Conservation (phyloP, 306 rosid species). For the Hippophae tibetana region DNA sequence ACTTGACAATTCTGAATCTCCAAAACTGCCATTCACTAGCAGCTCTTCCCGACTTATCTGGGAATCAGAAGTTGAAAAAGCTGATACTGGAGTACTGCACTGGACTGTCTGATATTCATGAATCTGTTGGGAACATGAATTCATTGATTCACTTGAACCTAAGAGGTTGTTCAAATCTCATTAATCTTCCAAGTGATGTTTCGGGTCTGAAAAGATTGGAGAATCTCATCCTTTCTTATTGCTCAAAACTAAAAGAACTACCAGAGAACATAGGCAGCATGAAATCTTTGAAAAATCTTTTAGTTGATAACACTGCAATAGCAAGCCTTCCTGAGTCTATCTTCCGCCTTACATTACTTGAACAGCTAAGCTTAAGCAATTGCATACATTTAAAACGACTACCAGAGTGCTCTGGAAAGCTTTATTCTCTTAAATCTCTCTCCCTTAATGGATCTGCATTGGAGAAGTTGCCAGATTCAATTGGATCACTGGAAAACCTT, state of each 20-base stretch:
- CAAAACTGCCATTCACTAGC: slow-evolving; percentile 22
- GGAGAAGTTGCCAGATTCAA: slow-evolving; percentile 38
- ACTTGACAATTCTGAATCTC: slow-evolving; percentile 42
- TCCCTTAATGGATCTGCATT: slow-evolving; percentile 33
- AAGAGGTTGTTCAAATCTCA: slow-evolving; percentile 26
- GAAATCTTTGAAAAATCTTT: slow-evolving; percentile 36
- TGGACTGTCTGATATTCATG: slow-evolving; percentile 34
- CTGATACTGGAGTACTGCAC: slow-evolving; percentile 36
- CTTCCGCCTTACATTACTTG: slow-evolving; percentile 36
- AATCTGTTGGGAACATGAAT: slow-evolving; percentile 35
- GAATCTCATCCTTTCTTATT: slow-evolving; percentile 31
- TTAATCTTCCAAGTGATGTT: slow-evolving; percentile 38
- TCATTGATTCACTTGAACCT: slow-evolving; percentile 40
- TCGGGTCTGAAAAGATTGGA: slow-evolving; percentile 49
- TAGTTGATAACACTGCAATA: slow-evolving; percentile 31
- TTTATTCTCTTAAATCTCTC: slow-evolving; percentile 38
- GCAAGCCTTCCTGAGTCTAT: slow-evolving; percentile 40
- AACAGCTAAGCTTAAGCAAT: slow-evolving; percentile 26
- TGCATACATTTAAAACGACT: slow-evolving; percentile 32
- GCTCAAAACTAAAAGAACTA: slow-evolving; percentile 32
- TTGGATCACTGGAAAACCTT: slow-evolving; percentile 45
- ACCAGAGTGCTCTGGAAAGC: slow-evolving; percentile 36
- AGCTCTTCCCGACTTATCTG: slow-evolving; percentile 46
- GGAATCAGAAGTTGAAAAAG: slow-evolving; percentile 34
- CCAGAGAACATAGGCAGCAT: slow-evolving; percentile 37